These are phyloP conservation scores for Jaminaea rosea DNA, from an alignment of 1,284 basidiomycete species.

Conservation along the genomic window DNA sequence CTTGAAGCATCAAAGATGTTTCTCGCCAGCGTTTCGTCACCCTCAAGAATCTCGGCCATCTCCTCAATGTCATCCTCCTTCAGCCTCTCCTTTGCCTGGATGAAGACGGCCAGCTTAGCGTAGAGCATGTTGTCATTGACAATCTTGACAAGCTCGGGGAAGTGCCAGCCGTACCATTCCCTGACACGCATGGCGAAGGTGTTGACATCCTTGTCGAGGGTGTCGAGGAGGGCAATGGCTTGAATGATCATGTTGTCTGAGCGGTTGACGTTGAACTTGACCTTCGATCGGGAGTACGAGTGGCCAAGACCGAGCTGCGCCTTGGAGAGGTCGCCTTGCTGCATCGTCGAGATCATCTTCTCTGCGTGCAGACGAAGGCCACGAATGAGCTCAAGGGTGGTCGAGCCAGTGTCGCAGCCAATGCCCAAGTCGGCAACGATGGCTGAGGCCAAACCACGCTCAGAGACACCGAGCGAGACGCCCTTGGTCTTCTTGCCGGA, in stretches of 20 bases:
- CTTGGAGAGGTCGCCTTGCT: slow-evolving; percentile 77
- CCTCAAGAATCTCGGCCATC: slow-evolving; percentile 71
- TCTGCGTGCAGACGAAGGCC: slow-evolving; percentile 86
- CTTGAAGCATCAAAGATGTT: slow-evolving; percentile 90
- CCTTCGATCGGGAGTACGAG: slow-evolving; percentile 93
- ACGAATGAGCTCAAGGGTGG: slow-evolving; percentile 78
- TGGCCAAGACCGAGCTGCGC: slow-evolving; percentile 88
- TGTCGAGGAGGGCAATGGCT: slow-evolving; percentile 94
- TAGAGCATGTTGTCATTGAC: slow-evolving; percentile 94
- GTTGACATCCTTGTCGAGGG: slow-evolving; percentile 99
- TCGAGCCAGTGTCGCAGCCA: slow-evolving; percentile 78
- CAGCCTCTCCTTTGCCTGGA: slow-evolving; percentile 68
- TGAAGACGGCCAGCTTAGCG: slow-evolving; percentile 74
- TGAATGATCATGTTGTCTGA: slow-evolving; percentile 99
- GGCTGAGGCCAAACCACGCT: slow-evolving; percentile 66
- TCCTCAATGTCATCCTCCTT: slow-evolving; percentile 66
- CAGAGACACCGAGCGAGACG: slow-evolving; percentile 74
- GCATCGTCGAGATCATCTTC: slow-evolving; percentile 69
- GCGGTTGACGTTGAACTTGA: slow-evolving; percentile 95
- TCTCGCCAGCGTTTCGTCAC: slow-evolving; percentile 76
- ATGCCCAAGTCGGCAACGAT: slow-evolving; percentile 72
- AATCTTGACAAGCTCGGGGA: slow-evolving; percentile 89
- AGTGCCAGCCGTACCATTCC: slow-evolving; percentile 99
- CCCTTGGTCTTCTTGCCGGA: slow-evolving; percentile 65
- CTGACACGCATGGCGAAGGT: slow-evolving; percentile 95